A percentile compares a stretch with the other conserved stretches of the same genome.
Evolutionary conservation across 352 stramenopile species (phyloP).

Genomic region (Thalassiosira pacifica): DNA sequence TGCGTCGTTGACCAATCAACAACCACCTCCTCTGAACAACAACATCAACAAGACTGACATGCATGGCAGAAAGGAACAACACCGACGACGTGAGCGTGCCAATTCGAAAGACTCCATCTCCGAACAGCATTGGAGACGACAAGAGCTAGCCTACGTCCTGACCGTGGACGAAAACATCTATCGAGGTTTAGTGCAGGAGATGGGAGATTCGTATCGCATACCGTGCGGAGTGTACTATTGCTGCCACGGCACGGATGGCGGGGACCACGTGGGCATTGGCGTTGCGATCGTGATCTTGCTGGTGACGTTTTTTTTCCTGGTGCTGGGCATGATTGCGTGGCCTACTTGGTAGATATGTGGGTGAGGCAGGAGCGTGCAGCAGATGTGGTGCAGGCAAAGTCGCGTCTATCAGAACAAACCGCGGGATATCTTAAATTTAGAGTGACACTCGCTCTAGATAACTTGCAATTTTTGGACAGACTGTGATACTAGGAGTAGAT

Average conservation of each 20-base stretch:
- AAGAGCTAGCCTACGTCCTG: constrained; percentile 64
- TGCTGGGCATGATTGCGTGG: constrained; percentile 50
- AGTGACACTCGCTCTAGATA: too few relatives aligned
- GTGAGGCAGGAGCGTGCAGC: too few relatives aligned
- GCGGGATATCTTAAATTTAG: too few relatives aligned
- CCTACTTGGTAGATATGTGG: constrained; percentile 10
- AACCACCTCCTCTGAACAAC: neutral
- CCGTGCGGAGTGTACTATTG: constrained; percentile 78
- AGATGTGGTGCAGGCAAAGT: too few relatives aligned
- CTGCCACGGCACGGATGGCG: constrained; percentile 63
- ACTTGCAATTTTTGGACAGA: too few relatives aligned
- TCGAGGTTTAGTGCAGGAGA: constrained; percentile 63
- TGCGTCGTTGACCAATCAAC: neutral
- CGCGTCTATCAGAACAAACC: too few relatives aligned
- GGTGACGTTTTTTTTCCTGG: constrained; percentile 43
- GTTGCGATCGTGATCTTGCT: constrained; percentile 54
- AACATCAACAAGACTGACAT: neutral
- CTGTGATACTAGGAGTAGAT: too few relatives aligned
- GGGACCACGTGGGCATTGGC: constrained; percentile 71
- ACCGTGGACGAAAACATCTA: constrained; percentile 71
- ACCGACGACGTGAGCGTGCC: neutral
- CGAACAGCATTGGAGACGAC: constrained; percentile 18
- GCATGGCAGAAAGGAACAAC: neutral
- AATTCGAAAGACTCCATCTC: neutral
- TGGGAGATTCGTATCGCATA: constrained; percentile 53